Base-by-base conservation (phyloP, 768 basidiomycete species). In the Daedaleopsis nitida region DNA sequence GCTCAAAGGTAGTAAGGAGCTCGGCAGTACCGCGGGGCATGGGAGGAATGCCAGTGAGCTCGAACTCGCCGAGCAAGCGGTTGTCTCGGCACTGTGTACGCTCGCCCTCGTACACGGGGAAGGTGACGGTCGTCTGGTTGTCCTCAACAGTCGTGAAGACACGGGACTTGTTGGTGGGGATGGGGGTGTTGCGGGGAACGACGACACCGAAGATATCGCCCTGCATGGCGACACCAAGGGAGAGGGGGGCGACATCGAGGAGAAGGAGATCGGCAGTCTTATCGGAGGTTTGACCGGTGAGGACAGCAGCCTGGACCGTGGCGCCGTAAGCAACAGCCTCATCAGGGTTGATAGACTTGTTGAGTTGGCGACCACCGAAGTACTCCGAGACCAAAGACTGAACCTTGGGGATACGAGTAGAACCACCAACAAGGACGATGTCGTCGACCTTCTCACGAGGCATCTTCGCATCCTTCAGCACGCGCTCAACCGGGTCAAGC, bases 91-190 rank as follows among this genome's bases (percentile, higher is more conserved):
- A 99, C 74, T 98, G 96, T 37, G 96, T 98, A 68, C 97, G 95
- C 81, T 99, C 97, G 74, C 97, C 97, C 85, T 99, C 97, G 80
- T 99, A 98, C 86, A 99, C 97, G 70, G 97, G 97, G 94, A 98
- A 99, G 66, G 96, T 98, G 80, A 99, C 97, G 63, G 93, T 96
- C 64, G 97, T 99, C 81, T 98, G 97, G 85, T 98, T 99, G 84
- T 99, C 97, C 86, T 99, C 97, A 66, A 99, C 97, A 57, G 97
- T 99, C 69, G 97, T 99, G 86, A 99, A 99, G 53, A 92, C 92
- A 73, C 97, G 86, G 42, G 94, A 96, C 82, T 98, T 99, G 88
- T 96, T 98, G 75, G 96, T 95, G 59, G 97, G 97, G 77, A 99
- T 98, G 70, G 96, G 94, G 66, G 97, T 98, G 85, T 99, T 99